Base-by-base conservation (phyloP, 352 stramenopile species). In the Phytophthora idaei region DNA sequence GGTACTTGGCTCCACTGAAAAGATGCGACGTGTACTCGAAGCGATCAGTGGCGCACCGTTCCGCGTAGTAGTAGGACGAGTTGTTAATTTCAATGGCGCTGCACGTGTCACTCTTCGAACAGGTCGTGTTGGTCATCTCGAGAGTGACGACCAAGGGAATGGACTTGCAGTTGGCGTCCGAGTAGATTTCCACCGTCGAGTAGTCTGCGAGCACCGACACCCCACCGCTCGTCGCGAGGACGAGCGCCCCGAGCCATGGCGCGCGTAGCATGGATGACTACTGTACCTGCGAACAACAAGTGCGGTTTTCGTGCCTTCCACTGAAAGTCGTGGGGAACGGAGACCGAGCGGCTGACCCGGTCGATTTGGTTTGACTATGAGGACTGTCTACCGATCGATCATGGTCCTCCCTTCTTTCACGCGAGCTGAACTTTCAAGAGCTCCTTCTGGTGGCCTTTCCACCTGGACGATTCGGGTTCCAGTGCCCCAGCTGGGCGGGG, bases 61-160 rank as follows among this genome's bases (percentile, higher is more conserved):
- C 41, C 1, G 73, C 67, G 41, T 76, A 77, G 57, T 80, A 80
- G 42, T 80, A 80, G 12, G 65, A 67, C 31, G 73, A 74, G 32
- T 74, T 66, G 25, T 54, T 80, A 51, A 80, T 69, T 44, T 77
- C 57, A 25, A 64, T 71, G 21, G 68, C 64, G 29, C 49, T 67
- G 55, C 73, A 80, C 11, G 57, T 53, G n/a, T 64, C 69, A 32
- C 21, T 65, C 25, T 59, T n/a, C 1, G 58, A 65, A 47, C 65
- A 70, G 2, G 57, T 71, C 7, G 44, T 47, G 17, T 64, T 75
- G 10, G 45, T 65, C 44, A 50, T 36, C n/a, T 75, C 67, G 0
- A 76, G 53, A 21, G 67, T 78, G 14, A 78, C 71, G 2, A 78
- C 71, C n/a, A 78, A 39, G 9, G 68, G 68, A 37, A 55, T 74